Evolutionary conservation across 176 grass and related monocot genomes (phyloP).

Genomic region (Panicum miliaceum): DNA sequence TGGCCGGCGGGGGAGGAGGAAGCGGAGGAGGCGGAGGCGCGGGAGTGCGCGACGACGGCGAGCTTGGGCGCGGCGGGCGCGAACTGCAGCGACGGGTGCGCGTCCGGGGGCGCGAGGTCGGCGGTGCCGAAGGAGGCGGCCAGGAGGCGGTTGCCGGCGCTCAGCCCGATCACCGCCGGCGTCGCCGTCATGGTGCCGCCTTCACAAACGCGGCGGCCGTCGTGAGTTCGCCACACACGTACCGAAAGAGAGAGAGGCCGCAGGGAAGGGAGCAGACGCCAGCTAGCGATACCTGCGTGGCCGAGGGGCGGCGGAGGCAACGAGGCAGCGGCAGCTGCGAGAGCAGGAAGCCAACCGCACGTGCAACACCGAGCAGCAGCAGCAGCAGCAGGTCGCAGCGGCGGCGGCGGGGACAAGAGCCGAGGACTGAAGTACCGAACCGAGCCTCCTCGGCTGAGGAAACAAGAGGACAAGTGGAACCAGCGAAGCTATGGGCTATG

Average conservation of each 20-base stretch:
- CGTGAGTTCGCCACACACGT: neutral
- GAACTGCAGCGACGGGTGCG: conserved; percentile 39
- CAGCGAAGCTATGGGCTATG: conserved; percentile 25
- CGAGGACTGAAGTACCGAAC: neutral
- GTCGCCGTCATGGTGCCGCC: conserved; percentile 53
- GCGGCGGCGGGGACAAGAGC: conserved; percentile 1
- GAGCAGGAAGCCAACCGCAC: no score
- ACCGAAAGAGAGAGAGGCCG: neutral
- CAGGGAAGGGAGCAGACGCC: neutral
- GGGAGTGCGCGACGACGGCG: conserved; percentile 50
- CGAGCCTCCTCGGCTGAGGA: neutral
- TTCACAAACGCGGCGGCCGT: neutral
- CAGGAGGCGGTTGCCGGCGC: conserved; percentile 81
- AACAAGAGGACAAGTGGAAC: conserved; percentile 5
- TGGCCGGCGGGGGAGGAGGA: conserved; percentile 18
- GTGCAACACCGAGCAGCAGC: no score
- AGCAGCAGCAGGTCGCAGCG: neutral
- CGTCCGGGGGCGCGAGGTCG: conserved; percentile 44
- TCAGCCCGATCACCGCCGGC: conserved; percentile 84
- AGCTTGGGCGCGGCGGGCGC: conserved; percentile 51
- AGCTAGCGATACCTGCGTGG: conserved; percentile 15
- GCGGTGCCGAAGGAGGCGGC: conserved; percentile 59
- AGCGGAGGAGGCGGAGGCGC: conserved; percentile 47
- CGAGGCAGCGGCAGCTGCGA: neutral
- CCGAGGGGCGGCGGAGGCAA: neutral